These are phyloP conservation scores for Trichophyton benhamiae DNA, from an alignment of 2,329 filamentous ascomycete genomes.

Conservation along the genomic window DNA sequence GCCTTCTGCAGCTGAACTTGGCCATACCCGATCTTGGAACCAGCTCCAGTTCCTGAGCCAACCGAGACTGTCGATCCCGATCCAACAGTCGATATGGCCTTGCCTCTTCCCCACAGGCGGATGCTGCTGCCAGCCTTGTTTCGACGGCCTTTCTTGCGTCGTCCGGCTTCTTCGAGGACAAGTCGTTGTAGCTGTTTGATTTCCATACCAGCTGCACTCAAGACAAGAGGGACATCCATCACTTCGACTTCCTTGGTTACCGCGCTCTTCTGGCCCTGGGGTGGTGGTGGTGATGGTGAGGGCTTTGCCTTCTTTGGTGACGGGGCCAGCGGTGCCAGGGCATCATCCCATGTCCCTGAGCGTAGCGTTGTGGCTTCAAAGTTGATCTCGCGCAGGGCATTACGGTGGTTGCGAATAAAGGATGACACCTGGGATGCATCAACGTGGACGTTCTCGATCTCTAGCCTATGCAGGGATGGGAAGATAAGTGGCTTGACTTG, in stretches of 20 bases:
- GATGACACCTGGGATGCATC: slow-evolving; percentile 57
- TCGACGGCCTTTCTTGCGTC: slow-evolving; percentile 11
- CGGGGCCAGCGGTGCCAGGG: slow-evolving; percentile 55
- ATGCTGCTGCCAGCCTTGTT: slow-evolving; percentile 5
- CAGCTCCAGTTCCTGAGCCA: neutral
- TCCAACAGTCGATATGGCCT: neutral
- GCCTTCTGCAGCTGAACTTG: slow-evolving; percentile 16
- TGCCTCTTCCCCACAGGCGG: neutral
- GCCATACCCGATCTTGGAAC: slow-evolving; percentile 6
- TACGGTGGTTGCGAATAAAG: slow-evolving; percentile 55
- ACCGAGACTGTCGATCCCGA: neutral
- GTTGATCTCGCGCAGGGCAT: slow-evolving; percentile 61
- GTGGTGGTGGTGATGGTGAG: slow-evolving; percentile 3
- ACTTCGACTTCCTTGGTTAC: slow-evolving; percentile 20
- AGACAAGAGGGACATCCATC: slow-evolving; percentile 28
- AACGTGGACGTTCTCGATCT: slow-evolving; percentile 60
- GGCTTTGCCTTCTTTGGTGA: slow-evolving; percentile 24
- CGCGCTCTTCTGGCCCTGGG: slow-evolving; percentile 16
- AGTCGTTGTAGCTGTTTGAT: slow-evolving; percentile 18
- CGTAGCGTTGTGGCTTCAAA: slow-evolving; percentile 64
- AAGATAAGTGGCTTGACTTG: slow-evolving; percentile 49
- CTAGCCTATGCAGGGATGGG: slow-evolving; percentile 53
- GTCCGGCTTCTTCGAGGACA: slow-evolving; percentile 18
- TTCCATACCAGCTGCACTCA: slow-evolving; percentile 21
- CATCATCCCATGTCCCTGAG: slow-evolving; percentile 67